Evolutionary conservation across 2,329 filamentous ascomycete genomes (phyloP), one percentile per base, ranked within the genome.

Genomic region (Penicillium sp.): DNA sequence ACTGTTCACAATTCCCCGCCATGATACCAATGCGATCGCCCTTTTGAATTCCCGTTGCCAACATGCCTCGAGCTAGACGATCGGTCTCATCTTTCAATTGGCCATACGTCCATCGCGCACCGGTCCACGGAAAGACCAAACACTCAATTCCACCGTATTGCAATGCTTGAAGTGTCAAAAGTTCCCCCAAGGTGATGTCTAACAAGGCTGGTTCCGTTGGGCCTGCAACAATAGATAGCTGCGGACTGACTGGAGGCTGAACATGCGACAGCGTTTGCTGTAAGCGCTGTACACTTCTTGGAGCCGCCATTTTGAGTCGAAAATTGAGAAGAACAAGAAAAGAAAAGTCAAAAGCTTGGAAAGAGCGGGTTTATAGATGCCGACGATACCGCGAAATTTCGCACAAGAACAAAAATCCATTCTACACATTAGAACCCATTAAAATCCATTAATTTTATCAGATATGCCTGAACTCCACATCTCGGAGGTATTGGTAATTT

Each of bases 21-120:
- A 91, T 90, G 60, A 92, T 86, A 29, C 84, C 88, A 27, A 91
- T 79, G 13, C 87, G 80, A 68, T 91, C 88, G 34, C 87, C 87
- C 29, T 83, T 81, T 36, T 81, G 77, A 47, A 91, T 83, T 2
- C 87, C 87, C 71, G 85, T 81, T 19, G 83, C 81, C 40, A 90
- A 73, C 55, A 92, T 72, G 10, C 88, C 87, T 47, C 83, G 84
- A 6, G 86, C 85, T 41, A 89, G 72, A 50, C 80, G 76, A 41
- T 81, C 79, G 62, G 81, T 84, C 71, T 87, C 82, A 53, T 83
- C 78, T 63, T 84, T 83, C 48, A 89, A 75, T 56, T 86, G 79
- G 57, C 82, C 79, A 72, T 88, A 89, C 0, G 85, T 87, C 88
- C 88, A 91, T 64, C 89, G 79, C 4, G 86, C 82, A 1, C 84